Evolutionary conservation across 2,329 filamentous ascomycete species (phyloP), one percentile per base, ranked within the genome.

Genomic region (Claviceps pazoutovae): DNA sequence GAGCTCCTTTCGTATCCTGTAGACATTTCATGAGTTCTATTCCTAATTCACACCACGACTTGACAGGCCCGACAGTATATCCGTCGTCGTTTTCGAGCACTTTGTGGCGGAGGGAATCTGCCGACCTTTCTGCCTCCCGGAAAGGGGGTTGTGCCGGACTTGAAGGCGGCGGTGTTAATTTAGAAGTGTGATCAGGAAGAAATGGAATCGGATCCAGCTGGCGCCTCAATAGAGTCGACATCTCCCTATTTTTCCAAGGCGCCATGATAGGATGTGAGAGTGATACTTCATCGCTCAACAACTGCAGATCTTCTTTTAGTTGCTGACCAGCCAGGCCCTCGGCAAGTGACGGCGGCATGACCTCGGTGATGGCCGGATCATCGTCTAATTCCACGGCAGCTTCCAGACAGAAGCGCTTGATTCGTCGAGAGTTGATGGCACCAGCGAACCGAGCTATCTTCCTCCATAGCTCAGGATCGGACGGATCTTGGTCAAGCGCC

Each of bases 321-420:
- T 83, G 76, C 58, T 81, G 76, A 4, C 81, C 81, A 0, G 80
- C 80, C 54, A 82, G 74, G 0, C 73, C 78, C 58, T 84, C 81
- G 43, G 80, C 79, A 14, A 84, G 65, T 0, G 80, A 82, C 0
- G 78, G 77, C 0, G 81, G 80, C 36, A 80, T 75, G 13, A 83
- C 74, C 55, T 84, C 80, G 30, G 73, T 72, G 1, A 82, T 68
- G 2, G 80, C 72, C 0, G 81, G 81, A 57, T 84, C 81, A 59
- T 84, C 81, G 56, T 84, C 81, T 39, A 83, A 66, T 62, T 84
- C 81, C 36, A 84, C 76, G 5, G 81, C 80, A 36, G 81, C 78
- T 60, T 84, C 81, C 2, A 84, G 66, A 53, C 80, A 83, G 59
- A 78, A 84, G 38, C 81, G 69, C 56, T 74, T 76, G 26, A 82